Base-by-base conservation (phyloP, 768 basidiomycete species). In the Boletus rufocinnamomeus region DNA sequence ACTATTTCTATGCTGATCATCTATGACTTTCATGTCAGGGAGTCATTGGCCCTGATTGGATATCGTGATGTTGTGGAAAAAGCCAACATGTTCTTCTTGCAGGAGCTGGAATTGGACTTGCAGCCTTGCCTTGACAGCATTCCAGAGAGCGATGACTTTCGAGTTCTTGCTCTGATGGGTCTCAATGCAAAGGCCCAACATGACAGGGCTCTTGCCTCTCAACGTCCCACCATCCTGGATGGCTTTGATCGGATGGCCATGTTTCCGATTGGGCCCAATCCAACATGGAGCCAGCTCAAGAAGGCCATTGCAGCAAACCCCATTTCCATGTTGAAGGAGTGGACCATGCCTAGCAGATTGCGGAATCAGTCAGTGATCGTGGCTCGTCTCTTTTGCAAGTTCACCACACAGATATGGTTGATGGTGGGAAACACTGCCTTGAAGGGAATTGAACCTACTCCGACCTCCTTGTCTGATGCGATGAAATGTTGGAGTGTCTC, bases 21-120 rank as follows among this genome's bases (percentile, higher is more conserved):
- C 0, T 57, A 37, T 27, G 55, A 62, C 30, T 53, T 25, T 21
- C 51, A 64, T 52, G 32, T 62, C 6, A 8, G 56, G 0, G 46
- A 63, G 14, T 62, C 49, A 0, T 4, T 62, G 3, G 44, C 43
- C 0, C 37, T 62, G 0, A 14, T 62, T 1, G 27, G 55, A 7
- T 60, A 40, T 14, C 37, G 30, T 10, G 34, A 48, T 23, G 37
- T 48, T 2, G 13, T 34, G 9, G 5, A 54, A 5, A 8, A 10
- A 0, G 28, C 44, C 1, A 13, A 30, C 0, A 58, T 49, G 23
- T 49, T 58, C 4, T 55, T 58, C 6, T 8, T 58, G n/a, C 44
- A 52, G 6, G 56, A 43, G 3, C 25, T 52, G 7, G 21, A 14
- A 0, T 6, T 44, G 0, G 13, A 23, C 11, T 14, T 44, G 0